Conservation (phyloP, 2,329 filamentous ascomycete genomes). For the Teratosphaeria viscida region DNA sequence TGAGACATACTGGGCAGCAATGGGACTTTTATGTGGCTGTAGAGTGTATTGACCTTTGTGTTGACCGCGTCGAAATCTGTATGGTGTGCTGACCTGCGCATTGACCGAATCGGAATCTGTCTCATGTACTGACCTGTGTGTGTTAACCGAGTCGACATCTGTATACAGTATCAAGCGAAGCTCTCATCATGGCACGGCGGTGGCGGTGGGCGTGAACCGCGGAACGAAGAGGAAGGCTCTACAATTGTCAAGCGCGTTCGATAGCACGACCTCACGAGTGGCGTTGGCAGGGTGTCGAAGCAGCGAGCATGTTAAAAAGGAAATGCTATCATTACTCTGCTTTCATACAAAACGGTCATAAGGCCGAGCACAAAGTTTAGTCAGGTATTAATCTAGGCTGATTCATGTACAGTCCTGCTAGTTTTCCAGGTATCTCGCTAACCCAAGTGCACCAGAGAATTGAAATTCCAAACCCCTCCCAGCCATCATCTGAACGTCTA, state of each 20-base stretch:
- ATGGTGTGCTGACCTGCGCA: too few relatives aligned
- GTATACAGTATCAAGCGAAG: too few relatives aligned
- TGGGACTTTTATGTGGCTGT: too few relatives aligned
- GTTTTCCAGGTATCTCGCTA: neutral
- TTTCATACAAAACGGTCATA: neutral
- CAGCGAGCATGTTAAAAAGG: too few relatives aligned
- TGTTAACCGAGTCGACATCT: too few relatives aligned
- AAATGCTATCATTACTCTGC: neutral
- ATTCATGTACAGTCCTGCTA: neutral
- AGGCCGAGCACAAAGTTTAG: neutral
- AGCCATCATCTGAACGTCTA: neutral
- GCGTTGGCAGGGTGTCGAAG: neutral
- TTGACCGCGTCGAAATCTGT: too few relatives aligned
- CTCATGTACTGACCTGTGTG: too few relatives aligned
- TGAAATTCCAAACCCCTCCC: neutral
- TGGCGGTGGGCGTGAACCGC: too few relatives aligned
- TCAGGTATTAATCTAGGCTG: neutral
- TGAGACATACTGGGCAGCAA: too few relatives aligned
- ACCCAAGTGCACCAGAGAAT: neutral
- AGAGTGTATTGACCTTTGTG: too few relatives aligned
- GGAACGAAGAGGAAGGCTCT: neutral
- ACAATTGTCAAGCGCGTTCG: neutral
- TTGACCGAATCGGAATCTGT: too few relatives aligned
- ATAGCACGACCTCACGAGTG: neutral
- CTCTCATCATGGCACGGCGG: too few relatives aligned